A percentile compares a stretch with the other conserved stretches of the same genome.
These are phyloP conservation scores for Auriscalpium vulgare DNA, from an alignment of 768 basidiomycete species.

Conservation along the genomic window DNA sequence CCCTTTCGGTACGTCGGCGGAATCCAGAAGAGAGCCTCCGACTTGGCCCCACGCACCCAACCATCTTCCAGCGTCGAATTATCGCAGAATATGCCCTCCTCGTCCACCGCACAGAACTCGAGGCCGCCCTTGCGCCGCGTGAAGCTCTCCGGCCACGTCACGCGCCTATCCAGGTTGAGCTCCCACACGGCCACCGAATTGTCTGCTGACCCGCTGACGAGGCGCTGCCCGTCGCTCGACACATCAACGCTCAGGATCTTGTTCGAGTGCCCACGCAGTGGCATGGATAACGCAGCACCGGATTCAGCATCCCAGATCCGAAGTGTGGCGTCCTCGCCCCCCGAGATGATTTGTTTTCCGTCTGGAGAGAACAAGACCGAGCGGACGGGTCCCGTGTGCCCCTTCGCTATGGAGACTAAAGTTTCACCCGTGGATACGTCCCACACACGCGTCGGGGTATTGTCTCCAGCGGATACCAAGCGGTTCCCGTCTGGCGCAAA, in stretches of 20 bases:
- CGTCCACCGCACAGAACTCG: constrained; percentile 4
- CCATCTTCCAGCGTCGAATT: background rate
- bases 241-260: background rate
- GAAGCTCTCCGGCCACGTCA: constrained; percentile 2
- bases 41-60: constrained; percentile 4
- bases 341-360: background rate
- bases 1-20: constrained; percentile 3
- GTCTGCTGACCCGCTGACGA: constrained; percentile 1
- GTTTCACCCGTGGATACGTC: background rate
- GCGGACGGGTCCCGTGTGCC: background rate
- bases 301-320: constrained; percentile 4
- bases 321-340: background rate
- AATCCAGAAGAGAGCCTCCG: constrained; percentile 5
- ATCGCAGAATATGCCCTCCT: constrained; percentile 2
- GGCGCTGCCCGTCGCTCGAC: constrained; percentile 1
- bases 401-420: background rate
- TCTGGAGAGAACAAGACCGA: background rate
- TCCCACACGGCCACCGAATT: background rate
- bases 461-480: constrained; percentile 8
- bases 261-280: background rate
- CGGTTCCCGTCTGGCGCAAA: constrained; percentile 9
- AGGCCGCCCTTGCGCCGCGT: background rate
- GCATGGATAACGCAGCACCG: constrained; percentile 1
- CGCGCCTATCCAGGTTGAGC: background rate
- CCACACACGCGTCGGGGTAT: background rate